These are phyloP conservation scores for Scedosporium apiospermum DNA, from an alignment of 2,329 filamentous ascomycete genomes.

Conservation along the genomic window DNA sequence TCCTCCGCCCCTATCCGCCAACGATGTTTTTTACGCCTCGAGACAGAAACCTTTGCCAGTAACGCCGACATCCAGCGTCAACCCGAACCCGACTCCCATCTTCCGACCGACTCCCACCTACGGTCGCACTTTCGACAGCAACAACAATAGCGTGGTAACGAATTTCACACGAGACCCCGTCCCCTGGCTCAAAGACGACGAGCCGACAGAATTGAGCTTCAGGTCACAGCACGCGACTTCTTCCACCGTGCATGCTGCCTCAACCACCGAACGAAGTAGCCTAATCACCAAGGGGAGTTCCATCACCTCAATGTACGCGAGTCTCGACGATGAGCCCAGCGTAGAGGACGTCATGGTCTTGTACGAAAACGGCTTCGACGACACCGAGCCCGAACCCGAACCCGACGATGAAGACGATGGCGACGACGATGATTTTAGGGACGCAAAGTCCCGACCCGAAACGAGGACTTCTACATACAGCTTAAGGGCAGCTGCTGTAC, in stretches of 20 bases:
- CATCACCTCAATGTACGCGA: conserved; percentile 47
- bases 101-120: conserved; percentile 13
- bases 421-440: conserved; percentile 10
- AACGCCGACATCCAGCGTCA: conserved; percentile 11
- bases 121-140: conserved; percentile 5
- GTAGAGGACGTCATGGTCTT: conserved; percentile 62
- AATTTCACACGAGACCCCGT: conserved; percentile 14
- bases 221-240: conserved; percentile 46
- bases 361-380: conserved; percentile 54
- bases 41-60: conserved; percentile 12
- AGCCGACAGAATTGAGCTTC: conserved; percentile 41
- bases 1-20: neutral
- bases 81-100: conserved; percentile 11
- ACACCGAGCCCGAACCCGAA: conserved; percentile 21
- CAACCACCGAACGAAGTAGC: conserved; percentile 75
- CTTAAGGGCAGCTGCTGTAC: neutral
- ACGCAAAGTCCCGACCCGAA: conserved; percentile 16
- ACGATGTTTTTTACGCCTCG: neutral
- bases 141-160: neutral
- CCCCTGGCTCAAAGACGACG: conserved; percentile 41
- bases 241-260: conserved; percentile 43
- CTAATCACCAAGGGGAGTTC: conserved; percentile 72
- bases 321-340: conserved; percentile 41
- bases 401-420: conserved; percentile 19
- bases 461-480: conserved; percentile 25